These are phyloP conservation scores for Cryptococcus sp. DNA, from an alignment of 1,284 basidiomycete species.

Conservation along the genomic window DNA sequence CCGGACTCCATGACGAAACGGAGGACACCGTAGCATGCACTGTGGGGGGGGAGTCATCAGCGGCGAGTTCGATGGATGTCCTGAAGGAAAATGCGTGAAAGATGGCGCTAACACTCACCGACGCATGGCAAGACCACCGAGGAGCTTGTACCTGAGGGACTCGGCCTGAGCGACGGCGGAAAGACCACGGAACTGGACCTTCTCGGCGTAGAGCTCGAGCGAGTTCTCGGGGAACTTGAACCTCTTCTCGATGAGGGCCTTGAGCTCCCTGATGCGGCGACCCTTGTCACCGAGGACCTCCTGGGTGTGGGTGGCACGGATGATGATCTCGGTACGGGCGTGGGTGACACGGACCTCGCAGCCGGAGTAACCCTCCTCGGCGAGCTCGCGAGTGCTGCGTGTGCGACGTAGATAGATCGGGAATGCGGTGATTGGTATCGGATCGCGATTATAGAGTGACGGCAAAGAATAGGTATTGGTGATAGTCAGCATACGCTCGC, in stretches of 20 bases:
- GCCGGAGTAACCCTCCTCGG: constrained; percentile 99
- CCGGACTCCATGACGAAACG: constrained; percentile 99
- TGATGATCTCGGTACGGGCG: constrained; percentile 99
- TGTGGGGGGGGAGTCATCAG: constrained; percentile 43
- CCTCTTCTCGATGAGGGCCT: constrained; percentile 96
- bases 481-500: no score
- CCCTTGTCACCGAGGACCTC: constrained; percentile 99
- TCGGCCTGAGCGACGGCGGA: constrained; percentile 99
- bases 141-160: constrained; percentile 97
- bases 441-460: no score
- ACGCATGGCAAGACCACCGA: constrained; percentile 98
- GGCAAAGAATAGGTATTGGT: no score
- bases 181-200: constrained; percentile 98
- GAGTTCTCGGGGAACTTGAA: constrained; percentile 99
- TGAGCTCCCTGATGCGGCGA: constrained; percentile 98
- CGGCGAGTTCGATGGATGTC: background rate
- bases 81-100: background rate
- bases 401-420: constrained; percentile 1
- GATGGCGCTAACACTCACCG: constrained; percentile 61
- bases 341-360: constrained; percentile 99
- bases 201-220: constrained; percentile 99
- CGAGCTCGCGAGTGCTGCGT: constrained; percentile 84
- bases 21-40: constrained; percentile 99
- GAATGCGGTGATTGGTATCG: no score
- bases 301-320: constrained; percentile 99